Evolutionary conservation across 2,329 filamentous ascomycete species (phyloP), one percentile per base, ranked within the genome.

Genomic region (Alternaria solani): DNA sequence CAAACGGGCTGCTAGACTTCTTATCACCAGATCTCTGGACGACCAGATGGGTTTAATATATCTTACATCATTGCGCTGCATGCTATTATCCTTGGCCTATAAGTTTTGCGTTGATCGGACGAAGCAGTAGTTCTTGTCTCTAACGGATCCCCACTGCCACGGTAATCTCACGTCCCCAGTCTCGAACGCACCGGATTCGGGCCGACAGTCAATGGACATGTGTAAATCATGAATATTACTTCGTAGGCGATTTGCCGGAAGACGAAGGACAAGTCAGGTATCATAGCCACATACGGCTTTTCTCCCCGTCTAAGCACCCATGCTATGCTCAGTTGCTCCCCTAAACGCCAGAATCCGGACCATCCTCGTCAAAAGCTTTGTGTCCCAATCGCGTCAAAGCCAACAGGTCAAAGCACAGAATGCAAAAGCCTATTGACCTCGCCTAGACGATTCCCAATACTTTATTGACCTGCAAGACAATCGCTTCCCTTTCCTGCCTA

Each of bases 11-110:
- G 44, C 52, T 25, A 32, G 32, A 41, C 26, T 53, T 30, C 46
- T 38, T 41, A 48, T 47, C 41, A 48, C 43, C 26, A 28, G 38
- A 11, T 44, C 41, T 49, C 23, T 54, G n/a, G 32, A 53, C 25
- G 49, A 55, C 20, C 55, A 44, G 16, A 44, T 30, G 38, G 26
- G 30, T 58, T 55, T 58, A 58, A 58, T 58, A 54, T 38, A 58
- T 58, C 12, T 58, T 54, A 47, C 55, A 32, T 49, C 16, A 25
- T 30, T 38, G 25, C 14, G 46, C 5, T 7, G 46, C 20, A n/a
- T 44, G 25, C 23, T 44, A 16, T 28, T 7, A 3, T 28, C 14
- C 4, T 26, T 16, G 16, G 2, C 12, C 0, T 2, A 43, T 8
- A 5, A 20, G 1, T 25, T 2, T 26, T 26, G 1, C 20, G n/a